These are phyloP conservation scores for Aspergillus ostianus DNA, from an alignment of 495 filamentous ascomycete species.

Conservation along the genomic window DNA sequence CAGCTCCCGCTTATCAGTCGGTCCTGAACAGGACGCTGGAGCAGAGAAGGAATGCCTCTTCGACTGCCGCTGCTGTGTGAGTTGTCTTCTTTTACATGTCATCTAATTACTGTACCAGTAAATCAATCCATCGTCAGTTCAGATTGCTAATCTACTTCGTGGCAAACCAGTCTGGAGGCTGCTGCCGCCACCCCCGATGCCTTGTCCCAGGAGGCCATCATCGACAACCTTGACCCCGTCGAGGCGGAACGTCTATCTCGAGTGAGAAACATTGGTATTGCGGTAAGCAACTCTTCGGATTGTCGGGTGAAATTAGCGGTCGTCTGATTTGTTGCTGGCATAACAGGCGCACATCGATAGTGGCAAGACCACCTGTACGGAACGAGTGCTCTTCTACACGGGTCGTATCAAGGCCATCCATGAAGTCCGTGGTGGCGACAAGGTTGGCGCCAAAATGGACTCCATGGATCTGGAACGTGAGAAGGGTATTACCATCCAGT, in stretches of 20 bases:
- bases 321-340: not conserved
- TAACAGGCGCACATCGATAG: conserved; percentile 94
- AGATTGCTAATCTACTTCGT: conserved; percentile 13
- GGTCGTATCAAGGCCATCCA: conserved; percentile 96
- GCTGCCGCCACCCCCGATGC: conserved; percentile 57
- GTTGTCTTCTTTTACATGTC: conserved; percentile 11
- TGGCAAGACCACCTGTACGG: conserved; percentile 96
- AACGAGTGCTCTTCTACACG: conserved; percentile 98
- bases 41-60: conserved; percentile 43
- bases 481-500: conserved; percentile 98
- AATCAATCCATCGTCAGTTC: not conserved
- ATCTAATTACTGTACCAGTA: conserved; percentile 6
- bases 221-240: conserved; percentile 68
- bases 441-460: conserved; percentile 99
- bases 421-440: conserved; percentile 93
- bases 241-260: conserved; percentile 73
- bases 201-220: conserved; percentile 65
- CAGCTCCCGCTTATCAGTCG: conserved; percentile 42
- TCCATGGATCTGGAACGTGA: conserved; percentile 98
- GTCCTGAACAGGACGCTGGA: conserved; percentile 35
- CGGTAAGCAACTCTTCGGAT: conserved; percentile 54
- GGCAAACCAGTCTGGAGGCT: conserved; percentile 50
- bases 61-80: conserved; percentile 42
- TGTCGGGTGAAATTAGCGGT: too few species aligned
- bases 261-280: conserved; percentile 97